Conservation (phyloP, 2,329 filamentous ascomycete species). For the Penicillium hesseltinei region DNA sequence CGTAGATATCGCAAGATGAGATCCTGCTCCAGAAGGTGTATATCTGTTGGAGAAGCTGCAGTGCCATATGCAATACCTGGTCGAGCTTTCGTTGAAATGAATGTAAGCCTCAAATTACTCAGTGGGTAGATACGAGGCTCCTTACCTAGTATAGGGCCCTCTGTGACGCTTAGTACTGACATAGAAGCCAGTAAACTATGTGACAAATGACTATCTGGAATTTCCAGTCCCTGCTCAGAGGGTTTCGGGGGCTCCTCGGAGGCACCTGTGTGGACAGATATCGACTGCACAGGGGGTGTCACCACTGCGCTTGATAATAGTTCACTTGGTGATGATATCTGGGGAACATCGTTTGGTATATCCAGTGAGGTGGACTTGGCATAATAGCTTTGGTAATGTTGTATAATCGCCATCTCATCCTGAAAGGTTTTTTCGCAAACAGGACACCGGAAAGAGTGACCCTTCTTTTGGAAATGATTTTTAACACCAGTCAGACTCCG, state of each 20-base stretch:
- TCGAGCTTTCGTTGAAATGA: background rate
- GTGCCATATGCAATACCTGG: background rate
- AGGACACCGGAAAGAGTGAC: background rate
- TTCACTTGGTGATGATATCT: background rate
- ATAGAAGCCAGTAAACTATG: background rate
- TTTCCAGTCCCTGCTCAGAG: background rate
- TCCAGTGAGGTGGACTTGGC: background rate
- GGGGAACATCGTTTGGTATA: background rate
- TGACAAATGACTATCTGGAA: background rate
- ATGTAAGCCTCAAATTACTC: background rate
- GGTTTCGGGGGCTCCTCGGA: background rate
- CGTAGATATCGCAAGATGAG: constrained; percentile 5
- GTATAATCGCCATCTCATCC: constrained; percentile 2
- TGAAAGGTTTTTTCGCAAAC: background rate
- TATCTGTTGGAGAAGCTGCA: background rate
- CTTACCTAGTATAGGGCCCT: background rate
- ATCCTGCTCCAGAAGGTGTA: background rate
- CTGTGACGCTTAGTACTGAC: background rate
- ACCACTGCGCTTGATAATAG: background rate
- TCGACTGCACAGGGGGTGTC: background rate
- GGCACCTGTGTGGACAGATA: background rate
- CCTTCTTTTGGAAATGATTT: background rate
- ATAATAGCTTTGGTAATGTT: constrained; percentile 3
- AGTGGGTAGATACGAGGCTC: background rate
- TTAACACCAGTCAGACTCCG: background rate